Evolutionary conservation across 768 basidiomycete genomes (phyloP), one percentile per base, ranked within the genome.

Genomic region (Chlorophyllum brunneum): DNA sequence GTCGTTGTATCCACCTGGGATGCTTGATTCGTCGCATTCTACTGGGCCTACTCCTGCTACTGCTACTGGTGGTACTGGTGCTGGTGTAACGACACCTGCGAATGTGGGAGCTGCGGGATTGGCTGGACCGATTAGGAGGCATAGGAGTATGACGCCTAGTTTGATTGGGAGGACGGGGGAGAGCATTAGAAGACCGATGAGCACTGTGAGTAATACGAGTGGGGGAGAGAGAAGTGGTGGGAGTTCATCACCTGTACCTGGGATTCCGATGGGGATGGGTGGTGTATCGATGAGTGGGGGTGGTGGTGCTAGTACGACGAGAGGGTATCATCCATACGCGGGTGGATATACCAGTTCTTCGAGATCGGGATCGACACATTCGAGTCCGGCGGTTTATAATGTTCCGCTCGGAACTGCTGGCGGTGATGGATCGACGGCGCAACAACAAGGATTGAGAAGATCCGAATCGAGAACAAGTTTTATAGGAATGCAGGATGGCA

Each of bases 101-200:
- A n/a, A n/a, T n/a, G n/a, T n/a, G n/a, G n/a, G n/a, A n/a, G n/a
- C n/a, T n/a, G 38, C 72, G 13, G 59, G 46, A 76, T 73, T 11
- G 61, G 77, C n/a, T 85, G 86, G 40, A 8, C 84, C 86, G 8
- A 74, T 82, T 40, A 71, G 86, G 46, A 74, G 88, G 40, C 82
- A 88, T 61, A 76, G 88, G 50, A 88, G 86, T 65, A 87, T 86
- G 77, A 91, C 88, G 6, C 88, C 88, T 7, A 82, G 82, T 0
- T 56, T 83, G 24, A 66, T 74, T 40, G 75, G 82, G 47, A 76
- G 39, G 49, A 18, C 20, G 6, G 80, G 74, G 38, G 80, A 79
- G 57, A 70, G 72, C 29, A 75, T 72, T 43, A 65, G 76, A n/a
- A 55, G 78, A 53, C 79, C 81, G 56, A 57, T 72, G 67, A 51